Evolutionary conservation across 345 rosid genomes (phyloP), one percentile per base, ranked within the genome.

Genomic region (Cardiospermum halicacabum): DNA sequence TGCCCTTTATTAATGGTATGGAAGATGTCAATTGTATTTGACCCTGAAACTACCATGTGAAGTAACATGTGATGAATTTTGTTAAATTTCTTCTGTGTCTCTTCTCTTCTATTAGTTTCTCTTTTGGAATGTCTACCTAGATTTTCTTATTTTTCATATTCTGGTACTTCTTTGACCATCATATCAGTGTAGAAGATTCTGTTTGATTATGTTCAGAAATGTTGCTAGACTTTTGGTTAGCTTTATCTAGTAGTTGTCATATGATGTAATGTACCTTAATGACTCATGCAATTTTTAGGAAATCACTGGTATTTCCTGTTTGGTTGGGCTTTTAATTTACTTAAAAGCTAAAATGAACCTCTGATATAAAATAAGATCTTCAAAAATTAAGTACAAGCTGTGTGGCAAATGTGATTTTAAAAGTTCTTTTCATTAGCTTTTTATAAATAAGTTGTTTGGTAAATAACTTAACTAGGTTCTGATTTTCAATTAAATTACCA

Each of bases 1-100:
- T 95, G 69, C 96, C 97, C 5, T 64, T 75, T 61, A 21, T 89
- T 26, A 81, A 73, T 30, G 94, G 99, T 91, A 84, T 81, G 73
- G 40, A 7, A 64, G 68, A 63, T 32, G 36, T 47, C 37, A 53
- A 21, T 56, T 43, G 5, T 51, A 48, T 34, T 39, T 53, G 10
- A 37, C 39, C n/a, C 28, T 18, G 49, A n/a, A 53, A 15, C 15
- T 11, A 10, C 28, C 36, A 11, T 48, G 30, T 37, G 59, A 11
- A 30, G 36, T 64, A 7, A 25, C 25, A 15, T 64, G 27, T 49
- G 5, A 21, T 40, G 21, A 26, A 40, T 65, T 7, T 15, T 15
- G 7, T 55, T 28, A 19, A 18, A 42, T n/a, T n/a, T n/a, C n/a
- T n/a, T n/a, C n/a, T n/a, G 27, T 27, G 36, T 28, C 11, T 26